A percentile compares a stretch with the other conserved stretches of the same genome.
Evolutionary conservation across 495 filamentous ascomycete species (phyloP).

Genomic region (Parachaetomium inaequale): DNA sequence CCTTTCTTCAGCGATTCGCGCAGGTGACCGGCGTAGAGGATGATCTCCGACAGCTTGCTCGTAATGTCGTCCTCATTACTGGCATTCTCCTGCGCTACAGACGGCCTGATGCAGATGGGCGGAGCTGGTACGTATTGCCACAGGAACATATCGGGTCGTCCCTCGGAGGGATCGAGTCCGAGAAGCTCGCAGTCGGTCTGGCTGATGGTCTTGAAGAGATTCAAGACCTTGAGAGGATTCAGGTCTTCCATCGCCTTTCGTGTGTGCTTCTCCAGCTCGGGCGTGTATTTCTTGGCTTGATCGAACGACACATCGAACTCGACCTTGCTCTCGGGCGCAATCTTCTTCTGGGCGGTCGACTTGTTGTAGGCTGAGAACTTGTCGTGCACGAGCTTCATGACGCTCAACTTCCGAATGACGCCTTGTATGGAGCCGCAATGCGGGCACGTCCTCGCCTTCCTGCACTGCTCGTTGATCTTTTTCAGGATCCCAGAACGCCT

Average conservation of each 20-base stretch:
- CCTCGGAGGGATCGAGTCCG: slow-evolving; percentile 79
- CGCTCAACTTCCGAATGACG: slow-evolving; percentile 79
- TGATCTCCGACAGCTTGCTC: slow-evolving; percentile 88
- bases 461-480: slow-evolving; percentile 80
- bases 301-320: slow-evolving; percentile 80
- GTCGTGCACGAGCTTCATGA: slow-evolving; percentile 90
- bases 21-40: slow-evolving; percentile 80
- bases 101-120: slow-evolving; percentile 88
- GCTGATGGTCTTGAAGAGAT: slow-evolving; percentile 85
- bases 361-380: slow-evolving; percentile 82
- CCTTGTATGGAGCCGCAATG: slow-evolving; percentile 79
- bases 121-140: slow-evolving; percentile 96
- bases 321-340: slow-evolving; percentile 70
- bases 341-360: slow-evolving; percentile 80
- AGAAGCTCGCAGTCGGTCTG: slow-evolving; percentile 84
- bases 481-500: slow-evolving; percentile 74
- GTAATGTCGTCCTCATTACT: slow-evolving; percentile 97
- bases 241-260: slow-evolving; percentile 91
- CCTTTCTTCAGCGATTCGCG: slow-evolving; percentile 75
- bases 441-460: slow-evolving; percentile 74
- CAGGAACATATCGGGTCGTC: slow-evolving; percentile 92
- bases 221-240: slow-evolving; percentile 82
- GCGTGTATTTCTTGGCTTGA: slow-evolving; percentile 65
- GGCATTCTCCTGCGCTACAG: slow-evolving; percentile 82
- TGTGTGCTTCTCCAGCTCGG: slow-evolving; percentile 84